These are phyloP conservation scores for Barnettozyma vustinii DNA, from an alignment of 805 yeast species.

Conservation along the genomic window DNA sequence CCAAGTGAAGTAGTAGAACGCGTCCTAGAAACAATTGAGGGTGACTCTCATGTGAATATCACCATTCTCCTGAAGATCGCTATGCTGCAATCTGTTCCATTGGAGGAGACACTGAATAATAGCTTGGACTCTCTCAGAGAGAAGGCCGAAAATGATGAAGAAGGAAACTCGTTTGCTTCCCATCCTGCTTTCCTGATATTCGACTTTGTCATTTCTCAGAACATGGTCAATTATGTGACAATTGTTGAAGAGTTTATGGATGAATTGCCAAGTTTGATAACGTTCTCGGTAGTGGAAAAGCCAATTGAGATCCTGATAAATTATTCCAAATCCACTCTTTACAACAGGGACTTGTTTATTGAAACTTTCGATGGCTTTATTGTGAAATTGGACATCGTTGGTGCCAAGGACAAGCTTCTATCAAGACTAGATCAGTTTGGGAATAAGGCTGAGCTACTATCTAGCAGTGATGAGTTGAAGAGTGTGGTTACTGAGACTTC, in stretches of 20 bases:
- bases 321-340: slow-evolving; percentile 27
- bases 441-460: slow-evolving; percentile 17
- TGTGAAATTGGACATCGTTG: slow-evolving; percentile 16
- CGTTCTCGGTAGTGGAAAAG: slow-evolving; percentile 25
- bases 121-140: slow-evolving; percentile 18
- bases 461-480: slow-evolving; percentile 17
- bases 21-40: slow-evolving; percentile 9
- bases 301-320: slow-evolving; percentile 30
- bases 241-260: slow-evolving; percentile 31
- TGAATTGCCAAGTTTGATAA: slow-evolving; percentile 31
- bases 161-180: slow-evolving; percentile 12
- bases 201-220: slow-evolving; percentile 23
- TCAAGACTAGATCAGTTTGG: slow-evolving; percentile 30
- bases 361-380: slow-evolving; percentile 30
- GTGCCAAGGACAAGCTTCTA: slow-evolving; percentile 24
- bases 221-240: slow-evolving; percentile 16
- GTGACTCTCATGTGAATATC: slow-evolving; percentile 7
- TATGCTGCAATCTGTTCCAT: not conserved
- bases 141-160: slow-evolving; percentile 18
- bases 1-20: slow-evolving; percentile 11
- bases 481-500: slow-evolving; percentile 22
- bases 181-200: slow-evolving; percentile 27
- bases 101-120: slow-evolving; percentile 14
- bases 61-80: slow-evolving; percentile 13
- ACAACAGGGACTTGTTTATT: slow-evolving; percentile 17